Evolutionary conservation across 2,329 filamentous ascomycete species (phyloP), one percentile per base, ranked within the genome.

Genomic region (Aureobasidium sp.): DNA sequence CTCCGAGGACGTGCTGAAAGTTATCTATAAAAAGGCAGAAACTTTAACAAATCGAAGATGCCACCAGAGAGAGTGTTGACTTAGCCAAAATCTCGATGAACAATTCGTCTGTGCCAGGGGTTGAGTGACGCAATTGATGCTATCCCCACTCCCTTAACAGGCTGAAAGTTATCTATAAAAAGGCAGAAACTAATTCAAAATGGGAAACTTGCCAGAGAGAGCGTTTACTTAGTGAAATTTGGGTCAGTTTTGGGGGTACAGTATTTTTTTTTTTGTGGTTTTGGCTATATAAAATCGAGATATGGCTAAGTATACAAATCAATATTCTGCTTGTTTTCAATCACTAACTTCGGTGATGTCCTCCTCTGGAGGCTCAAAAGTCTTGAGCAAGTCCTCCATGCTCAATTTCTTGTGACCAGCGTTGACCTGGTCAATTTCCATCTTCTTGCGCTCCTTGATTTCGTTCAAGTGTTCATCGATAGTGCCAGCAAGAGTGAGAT

Each of bases 381-480:
- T 36, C 27, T 37, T 34, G 26, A 51, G 46, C 15, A 61, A 5
- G 2, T 61, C 37, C 2, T 51, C 1, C 5, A 5, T 51, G 10
- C 20, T 43, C 24, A 43, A 5, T 15, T 17, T 67, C 32, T 64
- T 66, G n/a, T 74, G 71, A 4, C 84, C 76, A 2, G 77, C 73
- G 56, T 74, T 73, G 0, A 81, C 72, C 63, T 66, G 63, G 37
- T 76, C 73, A 62, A 80, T 79, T 65, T 78, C 74, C 17, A 63
- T 41, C 60, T 77, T 67, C 67, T 90, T 90, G 0, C 67, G 59
- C 0, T 76, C 63, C 63, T 91, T 87, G 65, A 89, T 77, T 0
- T 71, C 51, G 0, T 80, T 69, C 3, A 91, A 75, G 0, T 78
- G 74, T 10, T 81, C 75, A 63, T 92, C 87, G 5, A 89, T 81